phyloP scores from a whole-genome alignment of 495 filamentous ascomycete species.

The Pyronema domesticum region DNA sequence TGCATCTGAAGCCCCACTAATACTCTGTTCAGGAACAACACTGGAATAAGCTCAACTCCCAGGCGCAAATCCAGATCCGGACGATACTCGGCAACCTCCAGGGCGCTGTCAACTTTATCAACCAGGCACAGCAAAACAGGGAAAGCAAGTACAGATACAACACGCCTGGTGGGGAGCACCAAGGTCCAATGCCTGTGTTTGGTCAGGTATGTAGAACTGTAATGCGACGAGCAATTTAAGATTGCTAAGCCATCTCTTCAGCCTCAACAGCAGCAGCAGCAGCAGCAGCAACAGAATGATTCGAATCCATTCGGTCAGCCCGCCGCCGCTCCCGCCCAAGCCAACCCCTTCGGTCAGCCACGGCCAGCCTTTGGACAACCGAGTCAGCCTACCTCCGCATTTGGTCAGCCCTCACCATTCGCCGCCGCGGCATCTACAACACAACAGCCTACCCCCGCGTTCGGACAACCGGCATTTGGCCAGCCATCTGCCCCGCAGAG shows the following conservation, averaged over 20 bases:
- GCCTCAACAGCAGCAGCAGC: not conserved
- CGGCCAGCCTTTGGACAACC: constrained; percentile 23
- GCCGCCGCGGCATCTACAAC: not conserved
- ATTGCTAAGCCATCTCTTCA: not conserved
- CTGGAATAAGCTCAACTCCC: constrained; percentile 14
- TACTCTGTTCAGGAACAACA: constrained; percentile 8
- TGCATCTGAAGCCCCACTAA: not conserved
- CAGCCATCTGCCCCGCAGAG: constrained; percentile 11
- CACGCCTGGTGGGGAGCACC: not conserved
- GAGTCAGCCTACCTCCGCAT: not conserved
- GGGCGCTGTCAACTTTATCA: constrained; percentile 20
- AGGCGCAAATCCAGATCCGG: constrained; percentile 18
- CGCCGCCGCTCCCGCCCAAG: not conserved
- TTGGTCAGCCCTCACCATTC: not conserved
- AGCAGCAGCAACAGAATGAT: not conserved
- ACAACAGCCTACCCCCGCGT: constrained; percentile 9
- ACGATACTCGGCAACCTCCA: constrained; percentile 19
- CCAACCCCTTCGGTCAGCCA: constrained; percentile 9
- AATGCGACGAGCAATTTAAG: not conserved
- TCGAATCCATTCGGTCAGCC: constrained; percentile 1
- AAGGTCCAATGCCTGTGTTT: not conserved
- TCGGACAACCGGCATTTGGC: constrained; percentile 24
- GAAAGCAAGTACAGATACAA: constrained; percentile 5
- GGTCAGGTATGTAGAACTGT: not conserved
- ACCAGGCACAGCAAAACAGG: constrained; percentile 18